Conservation (phyloP, 2,329 filamentous ascomycete genomes). For the Diplocarpon rosae region DNA sequence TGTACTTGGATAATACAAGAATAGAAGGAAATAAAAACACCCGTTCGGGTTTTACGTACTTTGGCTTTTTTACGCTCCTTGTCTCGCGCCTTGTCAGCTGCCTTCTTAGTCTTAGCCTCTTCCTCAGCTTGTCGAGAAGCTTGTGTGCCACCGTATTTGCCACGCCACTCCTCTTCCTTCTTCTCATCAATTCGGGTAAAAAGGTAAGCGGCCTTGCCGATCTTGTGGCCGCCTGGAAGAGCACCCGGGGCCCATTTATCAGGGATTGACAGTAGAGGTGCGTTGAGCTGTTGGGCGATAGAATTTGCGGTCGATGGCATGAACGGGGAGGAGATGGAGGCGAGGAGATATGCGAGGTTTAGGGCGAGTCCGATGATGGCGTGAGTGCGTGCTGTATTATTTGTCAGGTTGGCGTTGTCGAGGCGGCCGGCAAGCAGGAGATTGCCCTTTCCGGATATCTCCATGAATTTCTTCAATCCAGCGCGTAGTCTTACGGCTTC, state of each 20-base stretch:
- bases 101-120: constrained; percentile 39
- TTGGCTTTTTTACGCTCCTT: constrained; percentile 36
- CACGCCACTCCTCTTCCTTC: constrained; percentile 75
- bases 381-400: constrained; percentile 29
- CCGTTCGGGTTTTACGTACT: constrained; percentile 20
- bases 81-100: constrained; percentile 30
- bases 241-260: constrained; percentile 51
- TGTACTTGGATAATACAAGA: too few species aligned
- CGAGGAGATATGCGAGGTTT: constrained; percentile 74
- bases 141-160: constrained; percentile 58
- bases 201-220: constrained; percentile 68
- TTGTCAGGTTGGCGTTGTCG: constrained; percentile 31
- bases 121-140: constrained; percentile 59
- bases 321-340: constrained; percentile 70
- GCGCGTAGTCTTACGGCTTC: constrained; percentile 61
- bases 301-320: constrained; percentile 68
- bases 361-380: constrained; percentile 60
- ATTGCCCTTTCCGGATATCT: constrained; percentile 53
- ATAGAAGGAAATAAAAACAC: too few species aligned
- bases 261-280: constrained; percentile 46
- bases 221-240: constrained; percentile 63
- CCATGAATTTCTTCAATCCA: constrained; percentile 53
- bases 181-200: constrained; percentile 75
- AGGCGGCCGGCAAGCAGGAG: constrained; percentile 41
- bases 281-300: constrained; percentile 68